Evolutionary conservation across 192 early-diverging fungal genomes (phyloP).

Genomic region (Mortierella claussenii): DNA sequence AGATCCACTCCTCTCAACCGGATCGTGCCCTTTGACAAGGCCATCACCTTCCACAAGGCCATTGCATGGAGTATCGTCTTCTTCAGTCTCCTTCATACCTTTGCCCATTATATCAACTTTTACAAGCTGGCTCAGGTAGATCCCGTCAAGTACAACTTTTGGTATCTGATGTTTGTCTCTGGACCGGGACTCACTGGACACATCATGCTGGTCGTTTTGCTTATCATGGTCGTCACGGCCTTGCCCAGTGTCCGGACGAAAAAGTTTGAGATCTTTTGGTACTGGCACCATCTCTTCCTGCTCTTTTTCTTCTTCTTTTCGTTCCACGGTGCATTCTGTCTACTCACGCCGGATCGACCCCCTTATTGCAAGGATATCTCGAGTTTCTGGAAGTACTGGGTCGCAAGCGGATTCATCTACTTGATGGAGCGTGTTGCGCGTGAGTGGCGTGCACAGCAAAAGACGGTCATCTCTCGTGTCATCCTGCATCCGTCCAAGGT

Average conservation of each 20-base stretch:
- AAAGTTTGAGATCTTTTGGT: slow-evolving; percentile 84
- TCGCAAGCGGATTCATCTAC: slow-evolving; percentile 66
- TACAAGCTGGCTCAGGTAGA: slow-evolving; percentile 32
- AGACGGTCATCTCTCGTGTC: slow-evolving; percentile 72
- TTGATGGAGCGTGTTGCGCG: slow-evolving; percentile 71
- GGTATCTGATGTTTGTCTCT: slow-evolving; percentile 53
- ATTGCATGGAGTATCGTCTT: slow-evolving; percentile 74
- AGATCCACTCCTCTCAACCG: slow-evolving; percentile 67
- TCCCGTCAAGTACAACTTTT: slow-evolving; percentile 38
- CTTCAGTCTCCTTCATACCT: slow-evolving; percentile 70
- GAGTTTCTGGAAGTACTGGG: slow-evolving; percentile 70
- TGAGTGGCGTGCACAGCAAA: slow-evolving; percentile 63
- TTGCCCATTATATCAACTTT: slow-evolving; percentile 70
- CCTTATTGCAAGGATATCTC: slow-evolving; percentile 58
- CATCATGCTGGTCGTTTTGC: slow-evolving; percentile 67
- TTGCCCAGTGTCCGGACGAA: slow-evolving; percentile 62
- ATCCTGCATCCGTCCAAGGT: slow-evolving; percentile 80
- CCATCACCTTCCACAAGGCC: slow-evolving; percentile 81
- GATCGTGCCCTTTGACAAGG: slow-evolving; percentile 76
- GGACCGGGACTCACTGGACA: slow-evolving; percentile 76
- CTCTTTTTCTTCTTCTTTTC: slow-evolving; percentile 73
- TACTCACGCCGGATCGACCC: slow-evolving; percentile 57
- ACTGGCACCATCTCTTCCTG: slow-evolving; percentile 80
- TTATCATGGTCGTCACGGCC: slow-evolving; percentile 69
- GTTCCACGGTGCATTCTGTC: slow-evolving; percentile 70